phyloP scores from a whole-genome alignment of 1,284 basidiomycete genomes.

The Austroboletus niveus region DNA sequence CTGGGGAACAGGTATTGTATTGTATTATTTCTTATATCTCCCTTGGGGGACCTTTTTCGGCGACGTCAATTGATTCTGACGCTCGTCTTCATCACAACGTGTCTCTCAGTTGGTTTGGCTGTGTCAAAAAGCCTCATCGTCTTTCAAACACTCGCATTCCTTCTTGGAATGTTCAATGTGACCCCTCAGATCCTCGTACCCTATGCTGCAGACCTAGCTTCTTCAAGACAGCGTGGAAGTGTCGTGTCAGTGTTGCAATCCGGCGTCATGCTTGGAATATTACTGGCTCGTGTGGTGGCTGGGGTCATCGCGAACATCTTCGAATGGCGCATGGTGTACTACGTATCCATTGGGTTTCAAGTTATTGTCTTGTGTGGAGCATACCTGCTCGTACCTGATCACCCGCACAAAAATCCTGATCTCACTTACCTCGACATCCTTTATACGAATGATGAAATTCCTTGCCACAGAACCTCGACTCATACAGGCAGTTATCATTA shows the following conservation, averaged over 20 bases:
- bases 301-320: conserved; percentile 62
- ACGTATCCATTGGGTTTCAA: conserved; percentile 59
- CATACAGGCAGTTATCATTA: conserved; percentile 59
- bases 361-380: conserved; percentile 46
- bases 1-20: conserved; percentile 44
- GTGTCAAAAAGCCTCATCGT: conserved; percentile 20
- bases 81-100: conserved; percentile 45
- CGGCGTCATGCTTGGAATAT: conserved; percentile 67
- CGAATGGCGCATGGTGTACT: conserved; percentile 66
- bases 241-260: conserved; percentile 64
- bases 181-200: conserved; percentile 60
- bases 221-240: conserved; percentile 54
- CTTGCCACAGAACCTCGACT: conserved; percentile 64
- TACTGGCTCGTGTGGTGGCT: conserved; percentile 62
- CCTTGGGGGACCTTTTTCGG: conserved; percentile 63
- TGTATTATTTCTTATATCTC: conserved; percentile 60
- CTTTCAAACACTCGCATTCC: conserved; percentile 55
- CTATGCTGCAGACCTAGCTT: conserved; percentile 63
- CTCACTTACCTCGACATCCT: conserved; percentile 60
- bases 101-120: conserved; percentile 44
- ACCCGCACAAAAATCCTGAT: conserved; percentile 58
- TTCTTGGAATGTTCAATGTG: conserved; percentile 56
- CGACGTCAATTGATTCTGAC: conserved; percentile 54
- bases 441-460: conserved; percentile 60
- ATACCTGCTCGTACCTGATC: conserved; percentile 64